Evolutionary conservation across 305 asterid genomes (phyloP).

Genomic region (Caryopteris hybrid): DNA sequence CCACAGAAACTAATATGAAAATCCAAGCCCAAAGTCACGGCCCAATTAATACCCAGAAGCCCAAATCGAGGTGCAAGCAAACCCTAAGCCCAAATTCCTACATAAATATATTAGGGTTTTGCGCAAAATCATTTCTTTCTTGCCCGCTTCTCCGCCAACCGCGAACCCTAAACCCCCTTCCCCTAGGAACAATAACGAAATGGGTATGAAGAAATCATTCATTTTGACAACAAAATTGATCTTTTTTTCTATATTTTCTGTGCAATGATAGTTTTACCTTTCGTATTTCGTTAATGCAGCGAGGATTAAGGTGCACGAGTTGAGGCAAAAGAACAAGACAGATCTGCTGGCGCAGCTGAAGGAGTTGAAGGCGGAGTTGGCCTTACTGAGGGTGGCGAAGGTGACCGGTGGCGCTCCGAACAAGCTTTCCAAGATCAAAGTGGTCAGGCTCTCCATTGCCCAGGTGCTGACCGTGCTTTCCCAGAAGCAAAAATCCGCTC

Average conservation of each 20-base stretch:
- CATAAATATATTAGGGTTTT: conserved; percentile 14
- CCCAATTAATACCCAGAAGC: background rate
- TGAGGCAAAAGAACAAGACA: conserved; percentile 56
- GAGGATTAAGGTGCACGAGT: conserved; percentile 71
- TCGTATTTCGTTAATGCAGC: conserved; percentile 28
- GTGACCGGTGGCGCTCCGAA: conserved; percentile 80
- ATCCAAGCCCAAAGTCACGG: too few relatives aligned
- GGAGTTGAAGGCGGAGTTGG: conserved; percentile 79
- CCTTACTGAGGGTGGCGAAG: conserved; percentile 66
- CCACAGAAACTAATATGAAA: too few relatives aligned
- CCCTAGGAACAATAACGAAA: background rate
- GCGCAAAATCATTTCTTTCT: background rate
- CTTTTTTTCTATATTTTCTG: background rate
- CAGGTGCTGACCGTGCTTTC: conserved; percentile 56
- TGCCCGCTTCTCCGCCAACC: background rate
- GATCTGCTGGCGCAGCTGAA: conserved; percentile 60
- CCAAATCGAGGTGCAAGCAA: background rate
- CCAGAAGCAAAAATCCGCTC: conserved; percentile 50
- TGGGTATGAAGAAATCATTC: conserved; percentile 24
- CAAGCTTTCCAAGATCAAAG: conserved; percentile 48
- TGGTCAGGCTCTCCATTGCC: conserved; percentile 40
- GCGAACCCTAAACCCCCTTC: background rate
- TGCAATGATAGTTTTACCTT: background rate
- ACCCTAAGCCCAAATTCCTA: background rate
- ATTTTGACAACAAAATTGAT: background rate